Base-by-base conservation (phyloP, 2,329 filamentous ascomycete genomes). In the Amauroascus niger region DNA sequence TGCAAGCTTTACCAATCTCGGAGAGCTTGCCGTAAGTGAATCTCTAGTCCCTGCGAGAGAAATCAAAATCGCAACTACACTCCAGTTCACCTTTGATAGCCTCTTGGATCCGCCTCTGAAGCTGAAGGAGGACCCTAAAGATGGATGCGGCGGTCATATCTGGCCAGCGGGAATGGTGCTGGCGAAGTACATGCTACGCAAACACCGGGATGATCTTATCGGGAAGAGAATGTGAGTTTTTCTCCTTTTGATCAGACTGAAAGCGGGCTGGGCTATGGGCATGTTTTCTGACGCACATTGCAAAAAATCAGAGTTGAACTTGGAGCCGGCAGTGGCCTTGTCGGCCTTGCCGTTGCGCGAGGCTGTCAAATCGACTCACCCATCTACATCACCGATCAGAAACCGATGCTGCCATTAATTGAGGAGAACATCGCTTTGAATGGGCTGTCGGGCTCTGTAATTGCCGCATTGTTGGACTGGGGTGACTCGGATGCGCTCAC, bases 131-230 rank as follows among this genome's bases (percentile, higher is more conserved):
- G 90, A 97, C 69, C 78, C 95, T 46, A 81, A 80, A 54, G 81
- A 87, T 58, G 93, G 93, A 57, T 97, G 93, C 69, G 93, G 93
- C 47, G 93, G 93, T 1, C 87, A 94, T 70, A 78, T 94, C 9
- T 97, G 93, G 93, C 91, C 90, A 2, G 91, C 91, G 0, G 93
- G 93, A 9, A 86, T 95, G 82, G 80, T 93, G 14, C 76, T 98
- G 51, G 80, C 86, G 18, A 88, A 85, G 69, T 94, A 97, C 67
- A 79, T 97, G 78, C 76, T 97, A 55, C 80, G 84, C 50, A 83
- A 83, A 64, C 86, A 87, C 62, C 74, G 74, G 58, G 71, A 79
- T n/a, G 73, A 80, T 60, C 69, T 95, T 58, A 70, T 69, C 54
- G 74, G 79, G 55, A 83, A 86, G 59, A 79, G 81, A 69, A 88